These are phyloP conservation scores for Talaromyces sp. DNA, from an alignment of 2,329 filamentous ascomycete species.

Conservation along the genomic window DNA sequence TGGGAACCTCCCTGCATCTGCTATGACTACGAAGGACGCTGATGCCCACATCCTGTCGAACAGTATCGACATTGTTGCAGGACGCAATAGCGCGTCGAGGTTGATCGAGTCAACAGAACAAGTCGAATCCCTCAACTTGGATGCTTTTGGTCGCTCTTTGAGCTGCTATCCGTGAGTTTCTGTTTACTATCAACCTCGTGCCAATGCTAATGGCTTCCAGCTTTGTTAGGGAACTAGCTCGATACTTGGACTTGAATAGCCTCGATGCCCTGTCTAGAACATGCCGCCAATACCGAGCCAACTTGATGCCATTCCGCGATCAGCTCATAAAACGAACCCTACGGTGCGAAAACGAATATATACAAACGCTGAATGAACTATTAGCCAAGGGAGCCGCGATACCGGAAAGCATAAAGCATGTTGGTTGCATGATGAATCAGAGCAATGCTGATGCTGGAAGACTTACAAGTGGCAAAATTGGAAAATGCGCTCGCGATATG, in stretches of 20 bases:
- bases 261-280: constrained; percentile 77
- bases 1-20: neutral
- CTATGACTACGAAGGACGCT: neutral
- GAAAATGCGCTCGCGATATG: constrained; percentile 79
- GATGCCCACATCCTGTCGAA: neutral
- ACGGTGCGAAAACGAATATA: constrained; percentile 68
- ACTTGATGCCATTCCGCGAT: constrained; percentile 70
- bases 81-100: neutral
- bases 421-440: constrained; percentile 23
- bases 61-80: neutral
- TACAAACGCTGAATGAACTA: constrained; percentile 32
- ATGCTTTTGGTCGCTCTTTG: constrained; percentile 38
- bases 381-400: constrained; percentile 38
- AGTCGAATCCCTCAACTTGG: constrained; percentile 20
- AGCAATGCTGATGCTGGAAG: constrained; percentile 26
- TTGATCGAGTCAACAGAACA: constrained; percentile 7
- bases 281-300: constrained; percentile 71
- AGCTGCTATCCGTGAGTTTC: constrained; percentile 44
- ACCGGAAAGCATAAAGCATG: constrained; percentile 26
- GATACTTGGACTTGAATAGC: constrained; percentile 77
- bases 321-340: constrained; percentile 70
- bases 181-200: constrained; percentile 6
- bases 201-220: constrained; percentile 43
- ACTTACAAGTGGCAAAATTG: constrained; percentile 61
- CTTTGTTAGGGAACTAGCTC: constrained; percentile 69